phyloP scores from a whole-genome alignment of 1,139 yeast species.

The Yamadazyma pseudoaaseri region DNA sequence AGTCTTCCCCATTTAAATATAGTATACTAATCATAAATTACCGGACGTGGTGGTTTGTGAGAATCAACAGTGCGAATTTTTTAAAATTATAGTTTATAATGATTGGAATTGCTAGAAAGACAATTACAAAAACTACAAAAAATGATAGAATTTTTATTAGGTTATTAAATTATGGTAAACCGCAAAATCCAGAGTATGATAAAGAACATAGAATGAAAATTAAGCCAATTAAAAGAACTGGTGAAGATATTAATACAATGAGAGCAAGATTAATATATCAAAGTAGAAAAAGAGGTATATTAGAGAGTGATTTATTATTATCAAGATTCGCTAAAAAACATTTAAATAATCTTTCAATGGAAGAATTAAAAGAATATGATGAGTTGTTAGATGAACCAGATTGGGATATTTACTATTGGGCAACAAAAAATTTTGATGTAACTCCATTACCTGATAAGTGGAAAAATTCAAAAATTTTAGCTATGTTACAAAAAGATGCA shows the following conservation, averaged over 20 bases:
- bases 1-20: constrained; percentile 83
- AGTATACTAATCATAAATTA: no score
- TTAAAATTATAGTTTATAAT: no score
- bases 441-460: constrained; percentile 88
- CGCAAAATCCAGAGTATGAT: constrained; percentile 42
- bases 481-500: constrained; percentile 68
- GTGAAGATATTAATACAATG: constrained; percentile 74
- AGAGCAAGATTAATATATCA: constrained; percentile 88
- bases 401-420: constrained; percentile 99
- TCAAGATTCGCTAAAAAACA: constrained; percentile 82
- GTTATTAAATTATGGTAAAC: constrained; percentile 39
- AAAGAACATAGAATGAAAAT: constrained; percentile 52
- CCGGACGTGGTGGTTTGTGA: no score
- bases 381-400: constrained; percentile 84
- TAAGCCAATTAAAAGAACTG: constrained; percentile 70
- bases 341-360: constrained; percentile 56
- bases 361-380: constrained; percentile 84
- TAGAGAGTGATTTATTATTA: constrained; percentile 85
- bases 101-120: no score
- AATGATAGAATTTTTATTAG: background rate
- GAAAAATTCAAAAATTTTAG: constrained; percentile 66
- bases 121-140: no score
- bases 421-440: constrained; percentile 73
- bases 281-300: constrained; percentile 90
- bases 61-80: no score